Base-by-base conservation (phyloP, 164 flowering plant species). In the Dillenia turbinata region DNA sequence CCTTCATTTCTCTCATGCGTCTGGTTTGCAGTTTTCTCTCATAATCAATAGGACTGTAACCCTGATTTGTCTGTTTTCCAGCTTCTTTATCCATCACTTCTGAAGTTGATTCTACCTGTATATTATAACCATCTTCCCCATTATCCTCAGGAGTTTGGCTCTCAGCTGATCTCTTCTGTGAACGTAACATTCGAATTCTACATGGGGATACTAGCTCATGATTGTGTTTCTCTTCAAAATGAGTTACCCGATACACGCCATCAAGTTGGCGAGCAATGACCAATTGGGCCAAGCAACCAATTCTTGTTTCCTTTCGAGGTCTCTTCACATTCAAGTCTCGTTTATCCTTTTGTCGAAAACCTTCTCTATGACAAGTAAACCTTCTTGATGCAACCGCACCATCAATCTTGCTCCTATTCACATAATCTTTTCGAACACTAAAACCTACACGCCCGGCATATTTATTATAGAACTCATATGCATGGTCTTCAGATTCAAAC, bases 311-410 rank as follows among this genome's bases (percentile, higher is more conserved):
- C 54, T 64, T 68, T 26, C 71, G 45, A 56, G 69, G 68, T 43
- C 71, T 68, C 60, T 72, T 68, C 63, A 64, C 63, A 56, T 47
- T 67, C 53, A 51, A 9, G 22, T 63, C 71, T 2, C 69, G 62
- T 52, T 68, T 67, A 44, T 72, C 71, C 56, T 64, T 67, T 44
- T 64, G 65, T 22, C 69, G 66, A 47, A 59, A 67, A 47, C 75
- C 75, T 60, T 72, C 75, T 49, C 71, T 72, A 43, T 45, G 64
- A 47, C 75, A 72, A 19, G 68, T 67, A 26, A 59, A 72, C 62
- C 75, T 64, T 63, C 72, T 68, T 12, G 72, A 72, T 40, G 56
- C 72, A 63, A 72, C 76, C 43, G 52, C 68, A 72, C 72, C 69
- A 52, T 72, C 33, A 26, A 26, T 26, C 60, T 65, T 72, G 44